These are phyloP conservation scores for Phytopythium chamaehyphon DNA, from an alignment of 352 stramenopile species.

Conservation along the genomic window DNA sequence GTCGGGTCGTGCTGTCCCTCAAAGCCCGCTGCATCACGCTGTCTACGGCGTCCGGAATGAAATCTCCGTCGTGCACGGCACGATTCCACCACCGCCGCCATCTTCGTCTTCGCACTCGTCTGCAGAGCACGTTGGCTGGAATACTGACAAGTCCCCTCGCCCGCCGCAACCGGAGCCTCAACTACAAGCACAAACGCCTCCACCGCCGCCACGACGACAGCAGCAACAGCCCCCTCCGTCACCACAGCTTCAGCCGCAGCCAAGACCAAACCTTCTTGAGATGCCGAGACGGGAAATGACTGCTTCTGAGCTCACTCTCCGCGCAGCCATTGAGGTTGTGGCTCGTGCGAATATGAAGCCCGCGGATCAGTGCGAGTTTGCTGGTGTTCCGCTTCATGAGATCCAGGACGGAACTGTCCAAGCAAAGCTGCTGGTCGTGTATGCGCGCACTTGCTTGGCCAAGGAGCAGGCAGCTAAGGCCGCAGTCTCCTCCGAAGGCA, in stretches of 20 bases:
- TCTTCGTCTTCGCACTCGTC: background rate
- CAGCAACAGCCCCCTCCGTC: background rate
- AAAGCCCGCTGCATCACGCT: background rate
- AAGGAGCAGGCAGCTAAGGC: constrained; percentile 29
- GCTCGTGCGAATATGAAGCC: constrained; percentile 54
- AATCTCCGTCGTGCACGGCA: background rate
- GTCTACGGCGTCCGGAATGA: background rate
- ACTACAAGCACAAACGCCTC: background rate
- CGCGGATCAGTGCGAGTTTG: constrained; percentile 61
- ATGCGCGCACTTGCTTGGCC: constrained; percentile 70
- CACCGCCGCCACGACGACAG: background rate
- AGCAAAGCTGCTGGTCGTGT: constrained; percentile 63
- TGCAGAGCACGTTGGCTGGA: background rate
- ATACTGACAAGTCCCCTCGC: background rate
- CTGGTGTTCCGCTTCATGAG: constrained; percentile 39
- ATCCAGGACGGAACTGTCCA: constrained; percentile 70
- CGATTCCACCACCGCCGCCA: background rate
- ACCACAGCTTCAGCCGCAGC: background rate
- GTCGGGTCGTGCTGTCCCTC: background rate
- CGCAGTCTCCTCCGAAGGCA: background rate
- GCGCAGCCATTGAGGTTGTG: constrained; percentile 44
- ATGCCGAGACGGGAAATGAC: background rate
- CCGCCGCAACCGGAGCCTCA: constrained; percentile 1
- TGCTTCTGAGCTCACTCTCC: constrained; percentile 35
- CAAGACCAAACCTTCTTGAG: background rate